These are phyloP conservation scores for Oryza officinalis DNA, from an alignment of 176 grass and related monocot species.

Conservation along the genomic window DNA sequence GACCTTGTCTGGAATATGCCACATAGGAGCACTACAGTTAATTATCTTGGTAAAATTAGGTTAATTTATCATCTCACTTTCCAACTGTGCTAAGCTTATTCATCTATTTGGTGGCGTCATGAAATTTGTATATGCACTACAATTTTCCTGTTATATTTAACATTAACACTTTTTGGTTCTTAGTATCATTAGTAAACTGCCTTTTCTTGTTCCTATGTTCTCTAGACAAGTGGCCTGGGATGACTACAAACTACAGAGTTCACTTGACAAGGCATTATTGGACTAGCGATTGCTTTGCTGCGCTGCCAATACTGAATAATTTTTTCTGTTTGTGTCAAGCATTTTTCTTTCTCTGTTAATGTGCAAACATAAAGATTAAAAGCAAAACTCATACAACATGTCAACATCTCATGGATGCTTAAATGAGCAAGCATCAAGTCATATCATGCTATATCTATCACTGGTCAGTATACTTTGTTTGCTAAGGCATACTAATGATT, in stretches of 20 bases:
- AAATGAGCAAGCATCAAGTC: not conserved
- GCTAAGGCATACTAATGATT: not conserved
- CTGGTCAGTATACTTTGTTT: constrained; percentile 10
- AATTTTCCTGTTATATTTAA: not conserved
- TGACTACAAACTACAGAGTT: not conserved
- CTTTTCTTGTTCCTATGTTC: not conserved
- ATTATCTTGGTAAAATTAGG: not conserved
- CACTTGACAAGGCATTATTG: no score
- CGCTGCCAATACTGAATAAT: not conserved
- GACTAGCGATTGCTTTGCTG: not conserved
- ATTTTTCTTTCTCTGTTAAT: constrained; percentile 3
- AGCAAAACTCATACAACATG: not conserved
- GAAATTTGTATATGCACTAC: not conserved
- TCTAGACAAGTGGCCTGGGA: not conserved
- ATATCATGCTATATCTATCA: not conserved
- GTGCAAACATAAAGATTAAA: constrained; percentile 13
- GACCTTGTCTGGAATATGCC: constrained; percentile 10
- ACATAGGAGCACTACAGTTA: not conserved
- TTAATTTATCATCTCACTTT: not conserved
- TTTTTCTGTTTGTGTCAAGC: not conserved
- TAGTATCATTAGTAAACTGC: not conserved
- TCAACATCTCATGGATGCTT: not conserved
- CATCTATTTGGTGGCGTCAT: not conserved
- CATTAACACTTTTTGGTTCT: not conserved
- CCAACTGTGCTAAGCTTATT: constrained; percentile 12